phyloP scores from a whole-genome alignment of 805 yeast genomes.

The Kockiozyma suomiensis region DNA sequence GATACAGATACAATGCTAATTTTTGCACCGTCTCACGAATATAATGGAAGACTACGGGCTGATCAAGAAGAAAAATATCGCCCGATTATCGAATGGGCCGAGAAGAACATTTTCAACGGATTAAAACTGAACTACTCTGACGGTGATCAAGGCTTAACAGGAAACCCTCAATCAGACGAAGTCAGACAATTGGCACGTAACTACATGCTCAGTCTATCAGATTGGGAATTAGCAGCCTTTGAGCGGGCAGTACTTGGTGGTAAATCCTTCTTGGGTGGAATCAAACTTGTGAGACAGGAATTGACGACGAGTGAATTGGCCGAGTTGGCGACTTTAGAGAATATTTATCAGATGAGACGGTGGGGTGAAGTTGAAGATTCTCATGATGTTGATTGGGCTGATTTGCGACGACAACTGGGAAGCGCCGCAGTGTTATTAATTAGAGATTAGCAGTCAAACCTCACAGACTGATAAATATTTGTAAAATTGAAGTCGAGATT shows the following conservation, averaged over 20 bases:
- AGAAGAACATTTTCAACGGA: constrained; percentile 55
- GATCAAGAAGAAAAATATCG: constrained; percentile 79
- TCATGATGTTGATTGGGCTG: constrained; percentile 95
- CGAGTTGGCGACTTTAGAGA: constrained; percentile 77
- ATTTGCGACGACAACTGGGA: constrained; percentile 77
- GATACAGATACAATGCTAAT: constrained; percentile 94
- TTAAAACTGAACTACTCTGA: constrained; percentile 65
- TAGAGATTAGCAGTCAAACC: no score
- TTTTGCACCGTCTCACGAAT: constrained; percentile 77
- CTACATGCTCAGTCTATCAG: constrained; percentile 65
- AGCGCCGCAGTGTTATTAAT: constrained; percentile 67
- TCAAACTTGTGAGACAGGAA: constrained; percentile 54
- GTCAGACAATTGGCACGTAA: constrained; percentile 62
- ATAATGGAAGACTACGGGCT: constrained; percentile 75
- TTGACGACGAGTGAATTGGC: constrained; percentile 64
- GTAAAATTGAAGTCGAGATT: no score
- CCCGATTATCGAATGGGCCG: constrained; percentile 72
- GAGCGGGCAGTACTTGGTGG: constrained; percentile 87
- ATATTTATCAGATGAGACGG: constrained; percentile 76
- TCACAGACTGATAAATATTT: no score
- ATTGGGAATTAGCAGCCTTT: constrained; percentile 82
- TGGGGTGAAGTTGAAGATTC: constrained; percentile 99
- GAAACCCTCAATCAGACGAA: constrained; percentile 68
- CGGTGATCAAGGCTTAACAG: constrained; percentile 79
- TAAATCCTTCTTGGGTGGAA: constrained; percentile 84